Evolutionary conservation across 2,329 filamentous ascomycete species (phyloP).

Genomic region (Ramularia collo-cygni): DNA sequence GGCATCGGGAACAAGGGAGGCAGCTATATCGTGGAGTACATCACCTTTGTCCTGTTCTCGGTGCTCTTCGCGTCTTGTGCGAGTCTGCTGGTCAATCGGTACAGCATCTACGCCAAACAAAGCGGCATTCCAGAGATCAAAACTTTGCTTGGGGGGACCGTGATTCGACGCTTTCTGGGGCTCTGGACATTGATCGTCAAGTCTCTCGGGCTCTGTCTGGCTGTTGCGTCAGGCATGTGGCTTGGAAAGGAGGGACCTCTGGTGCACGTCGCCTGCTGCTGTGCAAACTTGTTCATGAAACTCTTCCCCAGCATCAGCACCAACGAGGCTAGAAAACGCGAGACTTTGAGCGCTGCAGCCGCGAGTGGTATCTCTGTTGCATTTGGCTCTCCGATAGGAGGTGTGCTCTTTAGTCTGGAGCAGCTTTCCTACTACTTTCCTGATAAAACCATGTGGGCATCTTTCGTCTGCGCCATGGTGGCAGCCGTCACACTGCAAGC

Average conservation of each 20-base stretch:
- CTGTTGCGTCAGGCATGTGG: conserved; percentile 93
- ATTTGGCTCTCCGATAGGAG: conserved; percentile 88
- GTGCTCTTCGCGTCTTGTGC: conserved; percentile 77
- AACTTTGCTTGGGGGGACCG: conserved; percentile 86
- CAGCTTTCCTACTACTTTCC: conserved; percentile 97
- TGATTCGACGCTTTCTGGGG: conserved; percentile 81
- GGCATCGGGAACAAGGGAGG: conserved; percentile 60
- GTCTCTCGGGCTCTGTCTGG: conserved; percentile 79
- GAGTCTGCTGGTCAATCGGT: conserved; percentile 72
- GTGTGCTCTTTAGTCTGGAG: conserved; percentile 93
- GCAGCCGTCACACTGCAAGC: conserved; percentile 89
- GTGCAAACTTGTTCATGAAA: conserved; percentile 89
- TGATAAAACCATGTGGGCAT: conserved; percentile 99
- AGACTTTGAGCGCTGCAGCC: conserved; percentile 85
- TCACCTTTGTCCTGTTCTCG: conserved; percentile 79
- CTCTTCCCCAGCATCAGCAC: conserved; percentile 70
- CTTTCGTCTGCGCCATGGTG: conserved; percentile 98
- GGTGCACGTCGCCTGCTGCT: conserved; percentile 95
- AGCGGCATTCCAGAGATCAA: conserved; percentile 98
- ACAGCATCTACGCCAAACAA: conserved; percentile 82
- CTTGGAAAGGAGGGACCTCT: conserved; percentile 91
- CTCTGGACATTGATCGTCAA: conserved; percentile 85
- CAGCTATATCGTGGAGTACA: conserved; percentile 76
- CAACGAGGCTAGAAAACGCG: conserved; percentile 92
- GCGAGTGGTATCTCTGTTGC: conserved; percentile 90